Percentiles rank a stretch among this genome's conserved stretches.
Conservation (phyloP, 768 basidiomycete genomes). For the Serendipita sp. region DNA sequence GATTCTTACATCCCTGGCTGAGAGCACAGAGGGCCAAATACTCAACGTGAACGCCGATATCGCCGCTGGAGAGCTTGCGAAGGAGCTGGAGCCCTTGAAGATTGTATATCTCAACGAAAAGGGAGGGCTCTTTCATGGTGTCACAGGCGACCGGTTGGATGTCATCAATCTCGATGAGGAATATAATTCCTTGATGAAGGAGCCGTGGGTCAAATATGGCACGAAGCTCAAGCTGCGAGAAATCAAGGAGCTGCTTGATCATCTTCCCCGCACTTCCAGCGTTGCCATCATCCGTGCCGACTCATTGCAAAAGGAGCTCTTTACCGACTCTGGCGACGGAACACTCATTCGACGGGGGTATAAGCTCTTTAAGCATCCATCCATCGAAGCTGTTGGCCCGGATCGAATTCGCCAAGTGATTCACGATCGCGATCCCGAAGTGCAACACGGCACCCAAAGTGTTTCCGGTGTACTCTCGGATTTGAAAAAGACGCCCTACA, state of each 20-base stretch:
- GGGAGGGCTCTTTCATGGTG: conserved; percentile 93
- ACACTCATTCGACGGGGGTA: conserved; percentile 97
- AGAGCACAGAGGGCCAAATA: conserved; percentile 92
- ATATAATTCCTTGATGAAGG: conserved; percentile 90
- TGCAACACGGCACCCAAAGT: conserved; percentile 63
- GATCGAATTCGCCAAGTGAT: conserved; percentile 91
- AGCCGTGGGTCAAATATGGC: conserved; percentile 97
- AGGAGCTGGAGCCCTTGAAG: conserved; percentile 96
- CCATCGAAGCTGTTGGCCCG: conserved; percentile 69
- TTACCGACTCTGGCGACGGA: conserved; percentile 95
- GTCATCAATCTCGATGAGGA: conserved; percentile 98
- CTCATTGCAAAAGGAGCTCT: conserved; percentile 90
- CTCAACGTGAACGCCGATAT: conserved; percentile 98
- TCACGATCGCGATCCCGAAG: conserved; percentile 88
- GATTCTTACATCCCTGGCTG: conserved; percentile 87
- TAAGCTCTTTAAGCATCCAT: conserved; percentile 83
- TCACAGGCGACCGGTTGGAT: conserved; percentile 89
- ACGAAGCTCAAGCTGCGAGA: conserved; percentile 98
- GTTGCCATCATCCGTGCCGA: conserved; percentile 94
- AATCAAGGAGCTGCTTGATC: conserved; percentile 96
- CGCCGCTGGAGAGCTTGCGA: conserved; percentile 92
- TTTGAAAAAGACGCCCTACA: conserved; percentile 69
- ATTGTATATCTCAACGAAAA: conserved; percentile 98
- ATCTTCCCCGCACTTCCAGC: conserved; percentile 93
- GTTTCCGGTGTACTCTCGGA: conserved; percentile 76